phyloP scores from a whole-genome alignment of 306 rosid species.

The Acmispon strigosus region DNA sequence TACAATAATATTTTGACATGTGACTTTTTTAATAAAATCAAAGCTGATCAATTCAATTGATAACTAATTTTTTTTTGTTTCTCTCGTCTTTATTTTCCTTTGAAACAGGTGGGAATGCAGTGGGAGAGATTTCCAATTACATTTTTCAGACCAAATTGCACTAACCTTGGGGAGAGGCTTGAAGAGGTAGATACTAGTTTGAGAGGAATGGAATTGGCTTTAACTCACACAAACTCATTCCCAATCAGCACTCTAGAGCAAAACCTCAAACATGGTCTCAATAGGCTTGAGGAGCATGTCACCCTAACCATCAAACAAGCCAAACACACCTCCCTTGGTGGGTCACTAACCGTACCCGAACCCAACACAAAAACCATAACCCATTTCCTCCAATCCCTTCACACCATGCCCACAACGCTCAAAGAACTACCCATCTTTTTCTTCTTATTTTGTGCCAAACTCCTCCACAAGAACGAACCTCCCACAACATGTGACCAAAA shows the following conservation, averaged over 20 bases:
- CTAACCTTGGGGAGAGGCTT: constrained; percentile 25
- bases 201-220: constrained; percentile 60
- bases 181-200: constrained; percentile 34
- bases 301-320: constrained; percentile 21
- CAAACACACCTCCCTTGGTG: constrained; percentile 7
- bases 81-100: neutral
- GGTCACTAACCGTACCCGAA: constrained; percentile 43
- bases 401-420: constrained; percentile 31
- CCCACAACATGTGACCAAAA: neutral
- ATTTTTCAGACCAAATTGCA: neutral
- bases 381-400: constrained; percentile 40
- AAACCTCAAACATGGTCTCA: constrained; percentile 36
- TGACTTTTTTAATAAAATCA: too few relatives aligned
- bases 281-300: constrained; percentile 32
- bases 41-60: too few relatives aligned
- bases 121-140: constrained; percentile 55
- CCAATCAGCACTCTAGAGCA: constrained; percentile 24
- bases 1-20: too few relatives aligned
- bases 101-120: constrained; percentile 43
- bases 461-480: constrained; percentile 25
- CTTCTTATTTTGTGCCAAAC: constrained; percentile 52
- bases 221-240: constrained; percentile 31
- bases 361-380: constrained; percentile 21
- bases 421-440: constrained; percentile 45
- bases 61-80: too few relatives aligned